Evolutionary conservation across 768 basidiomycete genomes (phyloP).

Genomic region (Amanita fuliginea): DNA sequence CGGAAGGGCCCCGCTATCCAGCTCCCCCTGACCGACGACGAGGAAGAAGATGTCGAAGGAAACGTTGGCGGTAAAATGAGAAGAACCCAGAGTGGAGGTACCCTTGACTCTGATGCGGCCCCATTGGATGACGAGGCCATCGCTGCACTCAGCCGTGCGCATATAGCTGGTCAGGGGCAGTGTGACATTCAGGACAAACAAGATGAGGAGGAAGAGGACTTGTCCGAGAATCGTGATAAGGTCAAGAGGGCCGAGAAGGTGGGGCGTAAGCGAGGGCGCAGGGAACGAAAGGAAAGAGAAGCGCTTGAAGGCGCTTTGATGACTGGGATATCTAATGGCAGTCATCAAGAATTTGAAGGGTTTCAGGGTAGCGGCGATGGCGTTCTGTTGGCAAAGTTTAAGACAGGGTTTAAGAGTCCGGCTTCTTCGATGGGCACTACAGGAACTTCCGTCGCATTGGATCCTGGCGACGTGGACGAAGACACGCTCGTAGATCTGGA

Average conservation of each 20-base stretch:
- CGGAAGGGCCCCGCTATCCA: not conserved
- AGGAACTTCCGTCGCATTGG: not conserved
- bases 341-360: slow-evolving; percentile 1
- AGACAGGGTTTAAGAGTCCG: not conserved
- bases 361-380: slow-evolving; percentile 4
- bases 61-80: not conserved
- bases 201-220: not conserved
- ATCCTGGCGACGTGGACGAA: not conserved
- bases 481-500: not conserved
- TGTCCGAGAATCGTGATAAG: not conserved
- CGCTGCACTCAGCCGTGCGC: not conserved
- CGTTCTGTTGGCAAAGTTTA: not conserved
- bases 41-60: not conserved
- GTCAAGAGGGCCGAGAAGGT: not conserved
- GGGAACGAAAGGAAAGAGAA: not conserved
- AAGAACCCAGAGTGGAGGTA: not conserved
- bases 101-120: slow-evolving; percentile 4
- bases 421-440: too few relatives aligned
- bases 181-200: not conserved
- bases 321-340: not conserved
- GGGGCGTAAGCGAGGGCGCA: not conserved
- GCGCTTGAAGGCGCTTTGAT: not conserved
- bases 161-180: not conserved
- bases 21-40: slow-evolving; percentile 4
- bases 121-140: slow-evolving; percentile 3